phyloP scores from a whole-genome alignment of 2,329 filamentous ascomycete genomes.

The Pseudofabraea citricarpa region DNA sequence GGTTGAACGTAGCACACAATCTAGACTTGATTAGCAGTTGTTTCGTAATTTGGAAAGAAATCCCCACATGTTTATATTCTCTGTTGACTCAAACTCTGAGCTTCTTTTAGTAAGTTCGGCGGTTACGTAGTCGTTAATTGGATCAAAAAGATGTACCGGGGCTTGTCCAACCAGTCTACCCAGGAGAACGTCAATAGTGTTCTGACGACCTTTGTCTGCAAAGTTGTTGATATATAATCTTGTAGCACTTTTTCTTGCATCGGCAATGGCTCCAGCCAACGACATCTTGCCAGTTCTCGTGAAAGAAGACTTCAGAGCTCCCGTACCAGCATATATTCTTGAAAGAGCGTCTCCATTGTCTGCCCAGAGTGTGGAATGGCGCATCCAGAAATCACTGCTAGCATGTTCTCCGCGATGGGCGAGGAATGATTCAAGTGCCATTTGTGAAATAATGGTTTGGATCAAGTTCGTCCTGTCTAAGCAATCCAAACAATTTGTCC shows the following conservation, averaged over 20 bases:
- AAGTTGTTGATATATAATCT: conserved; percentile 98
- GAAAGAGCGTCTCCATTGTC: conserved; percentile 94
- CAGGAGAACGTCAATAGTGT: conserved; percentile 89
- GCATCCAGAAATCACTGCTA: conserved; percentile 79
- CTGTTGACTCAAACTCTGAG: conserved; percentile 69
- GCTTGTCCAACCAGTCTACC: conserved; percentile 79
- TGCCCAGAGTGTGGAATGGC: conserved; percentile 91
- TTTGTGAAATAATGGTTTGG: conserved; percentile 90
- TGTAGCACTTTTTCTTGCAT: conserved; percentile 90
- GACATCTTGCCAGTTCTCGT: conserved; percentile 96
- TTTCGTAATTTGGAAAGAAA: background rate
- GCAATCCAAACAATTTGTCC: conserved; percentile 95
- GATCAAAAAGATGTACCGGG: conserved; percentile 84
- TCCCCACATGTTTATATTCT: conserved; percentile 67
- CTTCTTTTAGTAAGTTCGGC: conserved; percentile 65
- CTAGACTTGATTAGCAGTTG: conserved; percentile 9
- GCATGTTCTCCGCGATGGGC: conserved; percentile 65
- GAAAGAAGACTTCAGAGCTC: conserved; percentile 91
- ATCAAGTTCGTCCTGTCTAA: conserved; percentile 93
- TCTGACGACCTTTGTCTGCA: conserved; percentile 85
- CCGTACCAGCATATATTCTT: conserved; percentile 93
- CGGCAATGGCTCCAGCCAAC: conserved; percentile 85
- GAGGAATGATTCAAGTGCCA: conserved; percentile 85
- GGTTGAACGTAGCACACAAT: conserved; percentile 82
- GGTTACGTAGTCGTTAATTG: conserved; percentile 86